phyloP scores from a whole-genome alignment of 805 yeast genomes.

The Kluyveromyces aestuarii region DNA sequence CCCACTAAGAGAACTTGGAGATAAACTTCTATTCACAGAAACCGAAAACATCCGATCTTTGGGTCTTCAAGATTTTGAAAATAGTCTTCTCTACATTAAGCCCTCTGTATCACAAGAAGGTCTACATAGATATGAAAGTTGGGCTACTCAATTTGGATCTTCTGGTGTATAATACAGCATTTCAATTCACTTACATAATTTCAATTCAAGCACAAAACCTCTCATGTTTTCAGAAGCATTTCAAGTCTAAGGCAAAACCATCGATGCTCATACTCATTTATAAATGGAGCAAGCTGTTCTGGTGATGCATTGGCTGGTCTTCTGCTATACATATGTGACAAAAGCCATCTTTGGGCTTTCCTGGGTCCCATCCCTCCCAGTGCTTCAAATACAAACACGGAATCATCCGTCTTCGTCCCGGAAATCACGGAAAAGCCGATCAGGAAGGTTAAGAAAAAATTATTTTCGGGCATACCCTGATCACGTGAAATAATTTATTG shows the following conservation, averaged over 20 bases:
- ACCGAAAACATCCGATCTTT: constrained; percentile 75
- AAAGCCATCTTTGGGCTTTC: not conserved
- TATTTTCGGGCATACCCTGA: not conserved
- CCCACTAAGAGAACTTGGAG: constrained; percentile 85
- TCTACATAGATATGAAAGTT: constrained; percentile 66
- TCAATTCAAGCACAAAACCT: not conserved
- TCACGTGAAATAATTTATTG: not conserved
- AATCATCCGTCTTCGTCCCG: not conserved
- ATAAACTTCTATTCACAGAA: constrained; percentile 56
- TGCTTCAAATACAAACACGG: not conserved
- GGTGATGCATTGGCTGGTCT: too few relatives aligned
- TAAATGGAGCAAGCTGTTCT: too few relatives aligned
- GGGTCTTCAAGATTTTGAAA: constrained; percentile 59
- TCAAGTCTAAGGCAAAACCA: too few relatives aligned
- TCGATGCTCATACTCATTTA: too few relatives aligned
- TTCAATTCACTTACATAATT: not conserved
- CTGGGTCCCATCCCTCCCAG: not conserved
- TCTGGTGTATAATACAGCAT: constrained; percentile 53
- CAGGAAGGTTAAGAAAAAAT: not conserved
- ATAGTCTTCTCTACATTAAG: constrained; percentile 67
- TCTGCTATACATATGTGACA: too few relatives aligned
- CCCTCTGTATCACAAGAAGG: constrained; percentile 88
- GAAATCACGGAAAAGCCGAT: not conserved
- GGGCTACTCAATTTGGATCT: constrained; percentile 84
- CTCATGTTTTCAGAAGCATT: not conserved